Base-by-base conservation (phyloP, 2,329 filamentous ascomycete genomes). In the Tolypocladium guangdongense region DNA sequence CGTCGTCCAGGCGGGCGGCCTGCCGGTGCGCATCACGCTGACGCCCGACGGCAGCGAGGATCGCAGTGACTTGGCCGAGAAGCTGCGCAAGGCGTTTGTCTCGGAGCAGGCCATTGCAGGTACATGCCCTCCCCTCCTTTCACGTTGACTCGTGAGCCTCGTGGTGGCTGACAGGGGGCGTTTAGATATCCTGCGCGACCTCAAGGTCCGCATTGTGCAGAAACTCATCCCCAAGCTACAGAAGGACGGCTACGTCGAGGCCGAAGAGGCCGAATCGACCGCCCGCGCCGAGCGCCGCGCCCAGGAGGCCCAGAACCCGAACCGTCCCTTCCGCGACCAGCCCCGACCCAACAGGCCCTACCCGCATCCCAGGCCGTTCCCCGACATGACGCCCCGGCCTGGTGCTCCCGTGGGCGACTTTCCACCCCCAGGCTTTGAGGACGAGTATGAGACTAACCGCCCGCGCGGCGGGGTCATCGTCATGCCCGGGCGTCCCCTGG, bases 351-450 rank as follows among this genome's bases (percentile, higher is more conserved):
- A 84, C 20, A 78, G 80, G 16, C 87, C 87, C 4, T 80, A 84
- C 58, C 87, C 87, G 0, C 63, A 84, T 58, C 71, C 80, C 48
- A 84, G 86, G 63, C 84, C 81, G n/a, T 77, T 87, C 37, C 82
- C 78, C 12, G 78, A 74, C 2, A 76, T 79, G 39, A 79, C 80
- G 16, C 83, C 78, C 0, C 75, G 80, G 22, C 87, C 87, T 1
- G 84, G 86, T 74, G 55, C 56, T 1, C 90, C 91, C 0, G 71
- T 78, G 0, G 83, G 77, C 11, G 88, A 91, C 59, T 90, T 95
- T 59, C 82, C 86, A 0, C 91, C 92, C 0, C 93, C 93, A 0
- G 89, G 82, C 22, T 97, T 97, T 59, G 93, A 97, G 59, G 92
- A 99, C 66, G 90, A 96, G 64, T 86, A 90, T 62, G 89, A 96